Base-by-base conservation (phyloP, 495 filamentous ascomycete species). In the Xylaria flabelliformis region DNA sequence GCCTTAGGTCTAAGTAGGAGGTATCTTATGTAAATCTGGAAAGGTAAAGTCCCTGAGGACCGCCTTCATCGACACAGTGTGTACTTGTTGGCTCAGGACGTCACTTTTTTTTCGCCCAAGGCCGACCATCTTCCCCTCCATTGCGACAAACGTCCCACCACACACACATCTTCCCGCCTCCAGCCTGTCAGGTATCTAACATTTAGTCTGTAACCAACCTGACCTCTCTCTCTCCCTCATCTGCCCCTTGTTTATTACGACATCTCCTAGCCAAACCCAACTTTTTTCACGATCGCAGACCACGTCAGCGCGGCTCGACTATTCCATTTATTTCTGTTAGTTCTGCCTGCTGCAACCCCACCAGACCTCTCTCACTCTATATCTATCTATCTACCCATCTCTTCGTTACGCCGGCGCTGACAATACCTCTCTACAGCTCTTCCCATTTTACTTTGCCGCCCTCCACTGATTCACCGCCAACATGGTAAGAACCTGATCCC, bases 51-150 rank as follows among this genome's bases (percentile, higher is more conserved):
- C 7, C 17, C 4, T 44, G 36, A 26, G 24, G 61, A 17, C 24
- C 0, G 19, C 9, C 42, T 5, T 32, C 24, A 2, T 24, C 29
- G 36, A 21, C 59, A 71, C 69, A 71, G 69, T 71, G 69, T 46
- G 69, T 36, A 26, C 26, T 26, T 34, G 12, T 1, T 29, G 44
- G 12, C 9, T n/a, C 58, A 58, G 56, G 67, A 59, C 67, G 61
- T 71, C 62, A 61, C 59, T 67, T 63, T 70, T 66, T 59, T 66
- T 44, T 75, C 71, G 74, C 73, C 77, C 68, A 64, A 71, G 72
- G 59, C 75, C 77, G 77, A 74, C 77, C 39, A 42, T 41, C 69
- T 77, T 76, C 77, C 77, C 77, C 77, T 79, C 77, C 77, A 79
- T 78, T 79, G 74, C 76, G 74, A 76, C 75, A 77, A 56, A 76